Evolutionary conservation across 2,329 filamentous ascomycete species (phyloP), one percentile per base, ranked within the genome.

Genomic region (Akanthomyces dipterigenus): DNA sequence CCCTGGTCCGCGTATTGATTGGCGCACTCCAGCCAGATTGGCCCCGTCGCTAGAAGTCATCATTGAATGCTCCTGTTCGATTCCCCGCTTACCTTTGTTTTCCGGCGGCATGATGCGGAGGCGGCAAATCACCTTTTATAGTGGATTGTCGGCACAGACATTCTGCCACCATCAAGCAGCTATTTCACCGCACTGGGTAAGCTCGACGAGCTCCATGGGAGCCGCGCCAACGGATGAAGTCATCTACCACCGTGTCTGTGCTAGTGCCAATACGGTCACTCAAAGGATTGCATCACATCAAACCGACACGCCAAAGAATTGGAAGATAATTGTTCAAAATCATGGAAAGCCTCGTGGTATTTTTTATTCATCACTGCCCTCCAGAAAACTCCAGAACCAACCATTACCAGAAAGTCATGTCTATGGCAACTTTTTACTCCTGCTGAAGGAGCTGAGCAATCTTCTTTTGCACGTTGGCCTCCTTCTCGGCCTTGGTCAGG

Each of bases 401-500:
- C 63, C 64, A 65, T 61, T 63, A 51, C 45, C 40, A 62, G 67
- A 70, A 65, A 65, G 63, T 70, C 68, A 68, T 40, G 31, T 60
- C 63, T 68, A 68, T 65, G 64, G 64, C 63, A 66, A 36, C 56
- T 67, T 58, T 68, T 72, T 75, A 75, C 66, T 76, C 72, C 68
- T 82, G 77, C 64, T 78, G 79, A 71, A 83, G 84, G 73, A 96
- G 83, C 80, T 89, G 84, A 76, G 89, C 87, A 82, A 99, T 99
- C 86, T 90, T 96, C 77, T 88, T 86, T 87, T 96, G 86, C 79
- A 99, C 86, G 70, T 88, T 85, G 79, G 87, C 83, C 76, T 88
- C 80, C 82, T 88, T 91, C 90, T 98, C 82, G 61, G 84, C 92
- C 83, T 88, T 88, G 78, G 85, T 88, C 70, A 92, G 84, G 87